Base-by-base conservation (phyloP, 2,329 filamentous ascomycete species). In the Aspergillus glaucus region DNA sequence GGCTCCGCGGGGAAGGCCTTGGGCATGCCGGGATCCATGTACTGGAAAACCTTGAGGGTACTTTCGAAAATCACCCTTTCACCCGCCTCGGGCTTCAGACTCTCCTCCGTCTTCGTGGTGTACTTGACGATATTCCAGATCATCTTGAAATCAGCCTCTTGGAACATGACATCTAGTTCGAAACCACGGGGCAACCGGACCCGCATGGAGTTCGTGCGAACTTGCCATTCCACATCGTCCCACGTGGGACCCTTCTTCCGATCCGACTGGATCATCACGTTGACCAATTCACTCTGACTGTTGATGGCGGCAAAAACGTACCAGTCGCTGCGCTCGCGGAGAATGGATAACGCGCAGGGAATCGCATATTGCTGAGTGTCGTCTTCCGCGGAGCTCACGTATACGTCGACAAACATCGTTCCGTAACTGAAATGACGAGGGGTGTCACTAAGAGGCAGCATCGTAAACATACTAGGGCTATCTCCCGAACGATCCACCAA, bases 111-210 rank as follows among this genome's bases (percentile, higher is more conserved):
- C 59, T 87, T 88, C 55, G 79, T 80, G 22, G 86, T 88, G 64
- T 94, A 92, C 51, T 95, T 88, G 55, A 90, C 88, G 67, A 94
- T 88, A 58, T 82, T 86, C 81, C 85, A 91, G 9, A 95, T 70
- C 53, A 80, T 83, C 52, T 84, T 81, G 71, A 87, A 95, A 62
- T 95, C 88, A n/a, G 79, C 74, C 58, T 90, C 86, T 12, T 77
- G 77, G 62, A 90, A 84, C 54, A 86, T 82, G 15, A 93, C 72
- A 17, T 79, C 80, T 39, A 95, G 70, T 50, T 85, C 73, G 61
- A 93, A 92, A 1, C 87, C 87, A 55, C 88, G 82, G 1, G 87
- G 86, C 15, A 95, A 71, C 51, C 80, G 80, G 34, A 95, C 67
- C 17, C 84, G 80, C 49, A 95, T 76, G 0, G 80, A 78, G 51